These are phyloP conservation scores for Trichocladium uniseriatum DNA, from an alignment of 495 filamentous ascomycete species.

Conservation along the genomic window DNA sequence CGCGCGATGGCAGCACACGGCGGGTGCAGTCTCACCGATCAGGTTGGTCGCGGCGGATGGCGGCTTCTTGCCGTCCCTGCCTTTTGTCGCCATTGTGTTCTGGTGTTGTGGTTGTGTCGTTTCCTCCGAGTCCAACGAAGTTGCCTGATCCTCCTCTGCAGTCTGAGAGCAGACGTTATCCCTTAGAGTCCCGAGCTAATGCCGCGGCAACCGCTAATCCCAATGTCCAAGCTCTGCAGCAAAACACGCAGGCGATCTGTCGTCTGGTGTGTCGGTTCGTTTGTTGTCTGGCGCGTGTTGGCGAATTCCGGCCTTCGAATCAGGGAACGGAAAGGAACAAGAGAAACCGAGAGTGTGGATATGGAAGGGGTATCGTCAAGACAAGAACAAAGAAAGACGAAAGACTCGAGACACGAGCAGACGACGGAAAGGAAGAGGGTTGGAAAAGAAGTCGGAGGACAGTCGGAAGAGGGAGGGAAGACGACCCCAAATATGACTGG, in stretches of 20 bases:
- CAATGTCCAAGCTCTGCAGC: too few species aligned
- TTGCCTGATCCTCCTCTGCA: background rate
- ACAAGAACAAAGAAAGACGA: background rate
- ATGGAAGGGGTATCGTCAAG: too few species aligned
- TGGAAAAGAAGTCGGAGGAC: background rate
- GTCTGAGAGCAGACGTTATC: too few species aligned
- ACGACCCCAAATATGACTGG: slow-evolving; percentile 11
- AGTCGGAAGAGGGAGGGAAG: background rate
- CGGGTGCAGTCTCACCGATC: slow-evolving; percentile 56
- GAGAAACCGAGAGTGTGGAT: too few species aligned
- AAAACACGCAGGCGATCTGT: too few species aligned
- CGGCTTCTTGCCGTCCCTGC: slow-evolving; percentile 65
- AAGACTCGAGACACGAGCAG: too few species aligned
- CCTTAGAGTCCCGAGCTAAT: too few species aligned
- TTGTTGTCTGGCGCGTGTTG: too few species aligned
- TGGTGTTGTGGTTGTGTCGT: background rate
- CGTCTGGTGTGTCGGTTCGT: too few species aligned
- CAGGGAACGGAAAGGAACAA: too few species aligned
- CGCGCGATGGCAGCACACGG: background rate
- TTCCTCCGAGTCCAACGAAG: background rate
- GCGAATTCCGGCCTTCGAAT: too few species aligned
- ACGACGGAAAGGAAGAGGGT: background rate
- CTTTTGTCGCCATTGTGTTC: slow-evolving; percentile 36
- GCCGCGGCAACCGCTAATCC: too few species aligned
- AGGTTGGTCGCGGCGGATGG: slow-evolving; percentile 84